phyloP scores from a whole-genome alignment of 768 basidiomycete species.

The Podaxis sp. region DNA sequence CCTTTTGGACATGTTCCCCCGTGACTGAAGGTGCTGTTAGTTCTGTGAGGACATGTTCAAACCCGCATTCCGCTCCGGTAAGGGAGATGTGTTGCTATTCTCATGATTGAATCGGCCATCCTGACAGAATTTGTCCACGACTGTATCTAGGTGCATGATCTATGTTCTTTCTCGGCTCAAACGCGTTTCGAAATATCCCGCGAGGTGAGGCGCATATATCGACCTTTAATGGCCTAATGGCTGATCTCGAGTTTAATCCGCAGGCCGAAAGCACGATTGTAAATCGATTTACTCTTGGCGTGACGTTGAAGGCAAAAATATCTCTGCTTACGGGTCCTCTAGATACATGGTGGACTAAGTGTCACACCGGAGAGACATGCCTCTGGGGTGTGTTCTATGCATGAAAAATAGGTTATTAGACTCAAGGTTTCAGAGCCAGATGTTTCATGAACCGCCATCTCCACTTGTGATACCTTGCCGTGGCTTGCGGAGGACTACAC shows the following conservation, averaged over 20 bases:
- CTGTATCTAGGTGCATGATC: background rate
- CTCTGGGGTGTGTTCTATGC: background rate
- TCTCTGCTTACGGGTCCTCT: background rate
- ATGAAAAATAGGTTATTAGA: background rate
- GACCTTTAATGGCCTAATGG: background rate
- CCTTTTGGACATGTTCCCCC: background rate
- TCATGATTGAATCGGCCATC: background rate
- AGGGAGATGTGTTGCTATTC: background rate
- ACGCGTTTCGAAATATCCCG: background rate
- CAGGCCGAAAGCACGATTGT: background rate
- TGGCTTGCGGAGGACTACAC: conserved; percentile 1
- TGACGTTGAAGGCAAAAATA: background rate
- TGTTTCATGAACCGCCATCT: background rate
- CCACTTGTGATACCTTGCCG: background rate
- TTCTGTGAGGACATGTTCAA: background rate
- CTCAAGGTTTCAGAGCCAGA: background rate
- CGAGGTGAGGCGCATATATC: conserved; percentile 12
- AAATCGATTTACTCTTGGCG: background rate
- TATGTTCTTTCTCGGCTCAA: background rate
- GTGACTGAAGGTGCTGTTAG: background rate
- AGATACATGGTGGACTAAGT: background rate
- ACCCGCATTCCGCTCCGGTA: background rate
- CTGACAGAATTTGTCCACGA: background rate
- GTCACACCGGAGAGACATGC: background rate
- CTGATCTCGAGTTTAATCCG: background rate